Base-by-base conservation (phyloP, 805 yeast genomes). In the Ogataea zsoltii region DNA sequence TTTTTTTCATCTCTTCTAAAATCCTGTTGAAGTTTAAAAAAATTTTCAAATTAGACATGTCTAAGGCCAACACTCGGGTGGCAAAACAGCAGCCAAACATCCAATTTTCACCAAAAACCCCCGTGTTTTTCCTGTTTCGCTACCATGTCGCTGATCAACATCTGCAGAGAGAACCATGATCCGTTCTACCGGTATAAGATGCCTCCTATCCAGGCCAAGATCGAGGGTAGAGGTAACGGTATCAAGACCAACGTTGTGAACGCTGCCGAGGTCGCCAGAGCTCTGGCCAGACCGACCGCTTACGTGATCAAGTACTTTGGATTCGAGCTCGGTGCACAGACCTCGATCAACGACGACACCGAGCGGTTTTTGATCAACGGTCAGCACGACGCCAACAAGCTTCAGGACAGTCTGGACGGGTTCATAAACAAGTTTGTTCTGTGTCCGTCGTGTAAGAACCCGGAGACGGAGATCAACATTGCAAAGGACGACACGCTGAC, bases 211-310 rank as follows among this genome's bases (percentile, higher is more conserved):
- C 95, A 88, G 72, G 88, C 97, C 57, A 94, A 94, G 78, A 88
- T 88, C 55, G 98, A 94, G 74, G 99, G 99, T 69, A 82, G 96
- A 67, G 99, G 99, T 75, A 94, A 94, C 74, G 99, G 99, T 83
- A 94, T 94, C 72, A 91, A 90, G 69, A 94, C 99, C 18, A 95
- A 92, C 44, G 84, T 94, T 46, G 80, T 89, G 56, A 94, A 94
- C 70, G 82, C 89, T 44, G 73, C 86, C 32, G 98, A 94, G 63
- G 97, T 94, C 50, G 96, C 97, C 33, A 82, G 96, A 61, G 96
- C 98, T 17, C 77, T 94, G 54, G 88, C 87, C 56, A 84, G 99
- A 71, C 98, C 99, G 28, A 82, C 97, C 30, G 72, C 92, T 28
- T 94, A 94, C 65, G 81, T 94, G 51, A 83, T 94, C 68, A 94